Evolutionary conservation across 2,329 filamentous ascomycete genomes (phyloP).

Genomic region (Pestalotiopsis sp.): DNA sequence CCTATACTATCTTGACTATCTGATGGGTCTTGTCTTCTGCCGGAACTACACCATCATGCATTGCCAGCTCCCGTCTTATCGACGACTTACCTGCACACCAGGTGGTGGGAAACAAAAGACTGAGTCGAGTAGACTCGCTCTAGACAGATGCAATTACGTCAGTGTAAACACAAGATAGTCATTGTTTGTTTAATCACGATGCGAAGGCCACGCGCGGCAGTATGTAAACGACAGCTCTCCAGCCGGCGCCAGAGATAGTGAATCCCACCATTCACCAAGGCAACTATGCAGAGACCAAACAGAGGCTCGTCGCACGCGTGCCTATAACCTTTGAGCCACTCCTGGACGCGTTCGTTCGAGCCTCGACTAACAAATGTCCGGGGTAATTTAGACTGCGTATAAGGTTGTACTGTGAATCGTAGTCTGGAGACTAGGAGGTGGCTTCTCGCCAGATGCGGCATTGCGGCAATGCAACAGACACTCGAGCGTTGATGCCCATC

Average conservation of each 20-base stretch:
- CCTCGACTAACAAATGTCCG: background rate
- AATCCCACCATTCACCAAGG: background rate
- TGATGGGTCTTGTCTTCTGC: no score
- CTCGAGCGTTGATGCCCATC: background rate
- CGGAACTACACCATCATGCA: no score
- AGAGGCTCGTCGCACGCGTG: background rate
- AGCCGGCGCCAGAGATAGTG: background rate
- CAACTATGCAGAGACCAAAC: background rate
- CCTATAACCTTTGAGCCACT: background rate
- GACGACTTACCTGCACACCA: no score
- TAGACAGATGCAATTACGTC: no score
- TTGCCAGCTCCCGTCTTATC: no score
- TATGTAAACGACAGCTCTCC: background rate
- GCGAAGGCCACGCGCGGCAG: background rate
- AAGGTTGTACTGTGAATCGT: background rate
- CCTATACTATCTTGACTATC: no score
- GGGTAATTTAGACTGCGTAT: background rate
- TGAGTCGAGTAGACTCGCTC: no score
- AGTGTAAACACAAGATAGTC: no score
- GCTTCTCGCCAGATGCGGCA: background rate
- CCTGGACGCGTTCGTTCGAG: background rate
- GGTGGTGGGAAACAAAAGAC: no score
- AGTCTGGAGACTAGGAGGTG: background rate
- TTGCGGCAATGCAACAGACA: background rate
- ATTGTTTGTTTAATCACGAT: background rate